Percentiles rank a stretch among this genome's conserved stretches.
These are phyloP conservation scores for Hypomyces rosellus DNA, from an alignment of 2,329 filamentous ascomycete species.

Conservation along the genomic window DNA sequence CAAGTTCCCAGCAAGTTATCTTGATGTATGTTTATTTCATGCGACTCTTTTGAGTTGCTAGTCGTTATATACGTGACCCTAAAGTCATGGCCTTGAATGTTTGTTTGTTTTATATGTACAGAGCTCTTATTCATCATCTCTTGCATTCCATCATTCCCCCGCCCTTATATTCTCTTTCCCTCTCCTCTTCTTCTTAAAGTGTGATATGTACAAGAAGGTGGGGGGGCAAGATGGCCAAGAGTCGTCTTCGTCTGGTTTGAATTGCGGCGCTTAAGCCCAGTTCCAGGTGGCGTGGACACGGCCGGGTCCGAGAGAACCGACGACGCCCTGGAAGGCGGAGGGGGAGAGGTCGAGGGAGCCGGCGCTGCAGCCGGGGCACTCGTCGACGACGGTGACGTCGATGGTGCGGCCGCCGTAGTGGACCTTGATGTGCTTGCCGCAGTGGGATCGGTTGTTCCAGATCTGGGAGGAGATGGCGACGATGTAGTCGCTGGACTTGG, in stretches of 20 bases:
- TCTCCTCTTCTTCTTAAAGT: neutral
- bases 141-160: neutral
- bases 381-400: constrained; percentile 63
- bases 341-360: constrained; percentile 44
- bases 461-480: constrained; percentile 61
- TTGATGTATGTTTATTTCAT: too few relatives aligned
- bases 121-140: too few relatives aligned
- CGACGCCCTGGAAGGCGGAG: constrained; percentile 40
- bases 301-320: constrained; percentile 21
- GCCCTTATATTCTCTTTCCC: neutral
- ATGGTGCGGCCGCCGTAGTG: constrained; percentile 27
- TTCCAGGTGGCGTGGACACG: constrained; percentile 20
- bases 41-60: too few relatives aligned
- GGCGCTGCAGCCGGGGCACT: constrained; percentile 47
- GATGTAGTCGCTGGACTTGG: constrained; percentile 49
- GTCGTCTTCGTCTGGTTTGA: neutral
- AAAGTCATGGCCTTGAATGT: too few relatives aligned
- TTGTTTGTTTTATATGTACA: too few relatives aligned
- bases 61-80: too few relatives aligned
- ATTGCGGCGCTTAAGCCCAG: constrained; percentile 14
- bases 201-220: neutral
- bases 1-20: too few relatives aligned
- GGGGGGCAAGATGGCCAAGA: neutral
- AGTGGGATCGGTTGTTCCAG: constrained; percentile 49
- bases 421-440: constrained; percentile 9